phyloP scores from a whole-genome alignment of 495 filamentous ascomycete species.

The Hapsidospora chrysogenum region DNA sequence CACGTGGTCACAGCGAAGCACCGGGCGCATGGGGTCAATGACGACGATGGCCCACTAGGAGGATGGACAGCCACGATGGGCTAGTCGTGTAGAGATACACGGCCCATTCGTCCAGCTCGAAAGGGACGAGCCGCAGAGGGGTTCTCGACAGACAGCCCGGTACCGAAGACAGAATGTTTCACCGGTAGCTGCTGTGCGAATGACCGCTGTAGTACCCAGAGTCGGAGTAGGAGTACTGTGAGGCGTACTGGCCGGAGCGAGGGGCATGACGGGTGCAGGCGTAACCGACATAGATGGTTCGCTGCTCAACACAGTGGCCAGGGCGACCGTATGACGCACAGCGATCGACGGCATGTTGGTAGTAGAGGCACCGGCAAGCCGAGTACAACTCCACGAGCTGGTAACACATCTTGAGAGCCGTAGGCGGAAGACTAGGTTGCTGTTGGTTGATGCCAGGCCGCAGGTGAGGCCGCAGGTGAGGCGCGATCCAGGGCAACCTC shows the following conservation, averaged over 20 bases:
- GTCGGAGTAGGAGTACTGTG: conserved; percentile 25
- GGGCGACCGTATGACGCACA: conserved; percentile 54
- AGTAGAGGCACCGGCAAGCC: conserved; percentile 72
- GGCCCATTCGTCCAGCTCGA: conserved; percentile 29
- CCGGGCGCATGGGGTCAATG: neutral
- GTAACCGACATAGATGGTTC: conserved; percentile 69
- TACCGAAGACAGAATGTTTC: conserved; percentile 37
- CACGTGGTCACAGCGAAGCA: neutral
- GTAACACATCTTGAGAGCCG: conserved; percentile 47
- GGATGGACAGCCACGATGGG: conserved; percentile 1
- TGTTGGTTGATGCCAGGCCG: neutral
- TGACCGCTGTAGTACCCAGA: conserved; percentile 32
- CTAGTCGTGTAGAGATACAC: conserved; percentile 25
- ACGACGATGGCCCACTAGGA: neutral
- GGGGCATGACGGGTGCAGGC: conserved; percentile 36
- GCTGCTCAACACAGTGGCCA: conserved; percentile 53
- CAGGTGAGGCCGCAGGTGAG: neutral
- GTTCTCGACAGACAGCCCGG: conserved; percentile 28
- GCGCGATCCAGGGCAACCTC: too few relatives aligned
- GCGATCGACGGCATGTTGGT: conserved; percentile 64
- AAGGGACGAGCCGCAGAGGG: conserved; percentile 24
- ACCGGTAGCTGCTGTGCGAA: conserved; percentile 28
- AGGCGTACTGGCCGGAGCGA: conserved; percentile 8
- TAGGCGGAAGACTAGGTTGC: neutral
- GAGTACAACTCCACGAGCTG: conserved; percentile 64